Percentiles rank a stretch among this genome's conserved stretches.
These are phyloP conservation scores for Colletotrichum ledebouriae DNA, from an alignment of 2,329 filamentous ascomycete species.

Conservation along the genomic window DNA sequence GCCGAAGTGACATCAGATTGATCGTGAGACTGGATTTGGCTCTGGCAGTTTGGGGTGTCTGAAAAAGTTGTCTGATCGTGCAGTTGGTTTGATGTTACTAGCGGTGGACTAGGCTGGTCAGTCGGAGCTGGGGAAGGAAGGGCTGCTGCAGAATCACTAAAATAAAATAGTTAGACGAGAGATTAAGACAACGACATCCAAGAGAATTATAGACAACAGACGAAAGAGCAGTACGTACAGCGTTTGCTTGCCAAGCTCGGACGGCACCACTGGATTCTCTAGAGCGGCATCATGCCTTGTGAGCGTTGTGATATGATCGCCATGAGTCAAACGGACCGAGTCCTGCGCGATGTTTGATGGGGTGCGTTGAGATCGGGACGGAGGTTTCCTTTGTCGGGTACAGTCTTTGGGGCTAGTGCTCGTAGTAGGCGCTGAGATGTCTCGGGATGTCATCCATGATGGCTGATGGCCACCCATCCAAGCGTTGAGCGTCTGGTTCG, in stretches of 20 bases:
- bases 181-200: not conserved
- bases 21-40: not conserved
- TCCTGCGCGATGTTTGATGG: slow-evolving; percentile 8
- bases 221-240: slow-evolving; percentile 16
- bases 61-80: slow-evolving; percentile 52
- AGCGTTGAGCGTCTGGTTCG: slow-evolving; percentile 57
- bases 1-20: not conserved
- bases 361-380: not conserved
- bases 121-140: slow-evolving; percentile 75
- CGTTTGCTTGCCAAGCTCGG: slow-evolving; percentile 16
- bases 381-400: not conserved
- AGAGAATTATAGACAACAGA: not conserved
- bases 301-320: not conserved
- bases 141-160: slow-evolving; percentile 49
- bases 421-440: not conserved
- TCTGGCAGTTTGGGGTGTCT: not conserved
- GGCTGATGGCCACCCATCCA: slow-evolving; percentile 54
- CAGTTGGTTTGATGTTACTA: slow-evolving; percentile 46
- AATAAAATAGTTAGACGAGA: slow-evolving; percentile 14
- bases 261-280: not conserved
- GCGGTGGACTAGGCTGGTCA: slow-evolving; percentile 67
- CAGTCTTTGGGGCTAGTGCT: not conserved
- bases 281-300: not conserved
- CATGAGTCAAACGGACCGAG: not conserved
- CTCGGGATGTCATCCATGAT: slow-evolving; percentile 48